A percentile compares a stretch with the other conserved stretches of the same genome.
These are phyloP conservation scores for Trametes meyenii DNA, from an alignment of 768 basidiomycete species.

Conservation along the genomic window DNA sequence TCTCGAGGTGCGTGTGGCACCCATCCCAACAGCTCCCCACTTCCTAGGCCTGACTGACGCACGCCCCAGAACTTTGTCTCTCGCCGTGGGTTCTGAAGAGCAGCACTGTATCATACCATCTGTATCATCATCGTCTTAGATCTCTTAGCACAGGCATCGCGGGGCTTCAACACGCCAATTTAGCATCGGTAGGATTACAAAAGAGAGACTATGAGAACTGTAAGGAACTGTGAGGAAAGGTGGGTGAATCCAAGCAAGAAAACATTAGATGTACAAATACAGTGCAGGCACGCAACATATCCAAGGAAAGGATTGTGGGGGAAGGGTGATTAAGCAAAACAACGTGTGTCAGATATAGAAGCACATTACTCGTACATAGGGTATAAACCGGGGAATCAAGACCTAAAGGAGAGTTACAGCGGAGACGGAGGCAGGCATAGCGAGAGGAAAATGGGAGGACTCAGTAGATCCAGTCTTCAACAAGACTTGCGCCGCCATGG, in stretches of 20 bases:
- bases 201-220: background rate
- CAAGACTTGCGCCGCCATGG: slow-evolving; percentile 18
- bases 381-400: slow-evolving; percentile 1
- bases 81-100: slow-evolving; percentile 35
- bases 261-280: slow-evolving; percentile 17
- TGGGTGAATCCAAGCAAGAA: slow-evolving; percentile 2
- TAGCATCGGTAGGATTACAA: slow-evolving; percentile 9
- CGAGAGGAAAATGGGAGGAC: background rate
- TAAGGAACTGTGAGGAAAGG: background rate
- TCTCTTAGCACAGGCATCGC: background rate
- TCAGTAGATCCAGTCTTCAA: slow-evolving; percentile 2
- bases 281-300: slow-evolving; percentile 2
- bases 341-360: slow-evolving; percentile 24
- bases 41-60: slow-evolving; percentile 24
- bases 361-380: slow-evolving; percentile 24
- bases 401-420: background rate
- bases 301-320: slow-evolving; percentile 4
- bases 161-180: slow-evolving; percentile 18
- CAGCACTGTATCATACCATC: slow-evolving; percentile 20
- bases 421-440: background rate
- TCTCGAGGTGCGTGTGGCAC: slow-evolving; percentile 46
- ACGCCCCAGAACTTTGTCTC: slow-evolving; percentile 36
- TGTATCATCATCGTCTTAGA: slow-evolving; percentile 16
- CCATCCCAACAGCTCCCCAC: background rate
- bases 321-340: slow-evolving; percentile 16